Base-by-base conservation (phyloP, 805 yeast species). In the Lipomyces yamadae region DNA sequence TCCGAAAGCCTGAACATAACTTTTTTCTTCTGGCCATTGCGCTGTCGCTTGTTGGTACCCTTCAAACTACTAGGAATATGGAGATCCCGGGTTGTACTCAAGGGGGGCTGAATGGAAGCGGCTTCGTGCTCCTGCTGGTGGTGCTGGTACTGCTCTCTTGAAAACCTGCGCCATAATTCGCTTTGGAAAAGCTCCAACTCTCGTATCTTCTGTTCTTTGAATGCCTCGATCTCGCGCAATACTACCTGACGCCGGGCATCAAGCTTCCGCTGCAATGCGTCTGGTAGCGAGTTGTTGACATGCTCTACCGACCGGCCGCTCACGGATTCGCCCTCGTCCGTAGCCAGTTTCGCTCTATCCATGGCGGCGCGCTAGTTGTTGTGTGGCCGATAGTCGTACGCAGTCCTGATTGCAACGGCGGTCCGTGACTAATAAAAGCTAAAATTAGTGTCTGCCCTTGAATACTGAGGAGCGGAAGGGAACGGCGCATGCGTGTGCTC, bases 1-100 rank as follows among this genome's bases (percentile, higher is more conserved):
- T 68, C 67, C 18, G 48, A 58, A 39, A 68, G 30, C 56, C 33
- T 56, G 56, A 68, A 68, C 70, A 61, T 68, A 11, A 68, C 71
- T 30, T 58, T 59, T 34, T 68, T 68, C 63, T 66, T 68, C 13
- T 64, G 62, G 3, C 66, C 68, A 24, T 55, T 66, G 29, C 65
- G 69, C 35, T 54, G 59, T 24, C 69, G 69, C 48, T 65, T 61
- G 32, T 29, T 24, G 56, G 53, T 58, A 24, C 48, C 64, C 30
- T 64, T 65, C 62, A 67, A n/a, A 52, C 63, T 67, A 34, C 70
- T 67, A 7, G 62, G 64, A 34, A 50, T 37, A 10, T 33, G n/a
- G 10, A n/a, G 7, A 10, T 11, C 8, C 18, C 18, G 8, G 42
- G 56, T 24, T 24, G 24, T 24, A 37, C 42, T 52, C 33, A 15